Base-by-base conservation (phyloP, 2,329 filamentous ascomycete species). In the Exophiala spinifera region DNA sequence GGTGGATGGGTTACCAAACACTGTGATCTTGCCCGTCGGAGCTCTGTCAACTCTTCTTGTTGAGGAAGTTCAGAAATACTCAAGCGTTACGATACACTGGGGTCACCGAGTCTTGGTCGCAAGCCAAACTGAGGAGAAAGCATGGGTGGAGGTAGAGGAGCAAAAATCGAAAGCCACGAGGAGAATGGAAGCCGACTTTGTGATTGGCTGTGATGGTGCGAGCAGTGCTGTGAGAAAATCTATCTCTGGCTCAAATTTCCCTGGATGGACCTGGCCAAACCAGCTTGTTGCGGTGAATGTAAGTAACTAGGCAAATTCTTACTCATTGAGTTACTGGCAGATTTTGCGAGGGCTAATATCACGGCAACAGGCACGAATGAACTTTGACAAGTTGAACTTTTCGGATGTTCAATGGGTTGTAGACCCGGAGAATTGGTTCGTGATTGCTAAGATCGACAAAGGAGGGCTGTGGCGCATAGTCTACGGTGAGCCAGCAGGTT, bases 381-480 rank as follows among this genome's bases (percentile, higher is more conserved):
- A 45, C 36, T 54, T 60, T 31, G 46, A 52, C 4, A 51, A 55
- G 15, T 28, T 15, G 13, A 48, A 48, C 20, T 60, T 28, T 33
- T 13, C 13, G 5, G 55, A 53, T 21, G 39, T 20, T 3, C 28
- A 54, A 64, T 85, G 84, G 65, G 79, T 84, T 58, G 73, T 85
- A 28, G 76, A 86, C 59, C 82, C 81, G 0, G 76, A 80, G 15
- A 73, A 86, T 62, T 85, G 81, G 67, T 72, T 80, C 69, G 82
- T 85, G 80, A 79, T 79, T 1, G 81, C 82, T 2, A 78, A 74
- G 43, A 80, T 86, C 57, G 81, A 77, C 0, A 69, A 69, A 1
- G 80, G 84, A 47, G 80, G 80, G 0, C 67, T 86, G 11, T 86
- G 83, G 72, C 78, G 83, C 14, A 78, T 86, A 23, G 82, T 82